Evolutionary conservation across 108 stramenopile species (phyloP), one percentile per base, ranked within the genome.

Genomic region (Schizochytrium sp.): DNA sequence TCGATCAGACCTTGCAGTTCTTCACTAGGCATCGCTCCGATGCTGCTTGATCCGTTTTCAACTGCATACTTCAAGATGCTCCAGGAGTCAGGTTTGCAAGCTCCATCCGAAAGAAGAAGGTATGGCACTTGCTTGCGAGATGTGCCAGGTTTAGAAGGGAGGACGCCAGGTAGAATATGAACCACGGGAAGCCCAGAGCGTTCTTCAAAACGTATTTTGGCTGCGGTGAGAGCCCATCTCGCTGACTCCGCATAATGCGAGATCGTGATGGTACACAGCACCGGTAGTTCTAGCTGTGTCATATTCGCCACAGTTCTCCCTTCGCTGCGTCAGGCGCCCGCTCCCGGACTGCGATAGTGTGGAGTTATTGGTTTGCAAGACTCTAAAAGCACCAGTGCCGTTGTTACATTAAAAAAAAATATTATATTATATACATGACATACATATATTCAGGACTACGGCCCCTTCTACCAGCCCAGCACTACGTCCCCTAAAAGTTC

Each of bases 171-270:
- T 10, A 83, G 28, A 17, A 55, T 83, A 28, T 83, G 76, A 10
- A 55, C 17, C 28, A 17, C 76, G 4, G 76, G 76, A 10, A 42
- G 12, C 38, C 50, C 76, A 40, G 45, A 19, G 50, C 47, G 50
- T 40, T 83, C 76, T 83, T 40, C 76, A 42, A 83, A 83, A 38
- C 55, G 50, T 53, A 55, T 40, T 53, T 55, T 55, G 28, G 50
- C 53, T n/a, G 76, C 76, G 13, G 49, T 40, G 47, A 83, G 76
- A 10, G 76, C 76, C 76, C 76, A 83, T 7, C 76, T 46, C 76
- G 76, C 76, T 38, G 76, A 83, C 76, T 83, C 76, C 17, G 50
- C 47, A 40, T 55, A 83, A 28, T 83, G 76, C 76, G 76, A 83
- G 12, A 83, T 53, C 45, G 76, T 83, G 28, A 83, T 83, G 50